Percentiles rank a stretch among this genome's conserved stretches.
Conservation (phyloP, 768 basidiomycete species). For the Collybia nuda region DNA sequence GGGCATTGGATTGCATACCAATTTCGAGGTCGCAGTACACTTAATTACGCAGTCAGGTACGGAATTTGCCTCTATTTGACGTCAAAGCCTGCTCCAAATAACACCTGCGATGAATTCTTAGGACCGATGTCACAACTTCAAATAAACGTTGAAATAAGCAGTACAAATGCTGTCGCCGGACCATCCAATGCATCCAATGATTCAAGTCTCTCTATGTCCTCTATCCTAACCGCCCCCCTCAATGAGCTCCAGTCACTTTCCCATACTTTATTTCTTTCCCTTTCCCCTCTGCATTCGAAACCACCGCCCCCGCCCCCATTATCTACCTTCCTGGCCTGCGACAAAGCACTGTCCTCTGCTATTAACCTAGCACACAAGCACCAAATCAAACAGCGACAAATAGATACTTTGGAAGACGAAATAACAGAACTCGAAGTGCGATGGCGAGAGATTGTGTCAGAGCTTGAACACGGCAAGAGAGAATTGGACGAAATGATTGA, state of each 20-base stretch:
- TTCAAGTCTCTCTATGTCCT: slow-evolving; percentile 53
- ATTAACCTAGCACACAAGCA: slow-evolving; percentile 67
- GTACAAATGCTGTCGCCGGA: slow-evolving; percentile 7
- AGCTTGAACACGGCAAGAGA: slow-evolving; percentile 62
- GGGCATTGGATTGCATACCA: slow-evolving; percentile 6
- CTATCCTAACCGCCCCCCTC: slow-evolving; percentile 60
- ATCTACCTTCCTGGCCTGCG: slow-evolving; percentile 59
- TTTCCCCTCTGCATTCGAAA: slow-evolving; percentile 65
- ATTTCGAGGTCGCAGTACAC: neutral
- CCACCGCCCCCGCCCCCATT: slow-evolving; percentile 63
- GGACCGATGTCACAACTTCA: slow-evolving; percentile 12
- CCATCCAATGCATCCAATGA: slow-evolving; percentile 9
- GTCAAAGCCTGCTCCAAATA: slow-evolving; percentile 10
- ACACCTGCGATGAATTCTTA: neutral
- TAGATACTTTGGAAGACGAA: slow-evolving; percentile 71
- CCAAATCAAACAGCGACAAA: slow-evolving; percentile 73
- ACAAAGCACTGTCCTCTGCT: slow-evolving; percentile 64
- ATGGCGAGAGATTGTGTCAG: slow-evolving; percentile 69
- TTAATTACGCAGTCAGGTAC: neutral
- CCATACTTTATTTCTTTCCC: slow-evolving; percentile 67
- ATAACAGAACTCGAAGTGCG: slow-evolving; percentile 63
- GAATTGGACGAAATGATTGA: slow-evolving; percentile 70
- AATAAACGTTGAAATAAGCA: neutral
- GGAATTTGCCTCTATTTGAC: slow-evolving; percentile 2
- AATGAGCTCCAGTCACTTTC: slow-evolving; percentile 62